Evolutionary conservation across 495 filamentous ascomycete genomes (phyloP).

Genomic region (Polyplosphaeria fusca): DNA sequence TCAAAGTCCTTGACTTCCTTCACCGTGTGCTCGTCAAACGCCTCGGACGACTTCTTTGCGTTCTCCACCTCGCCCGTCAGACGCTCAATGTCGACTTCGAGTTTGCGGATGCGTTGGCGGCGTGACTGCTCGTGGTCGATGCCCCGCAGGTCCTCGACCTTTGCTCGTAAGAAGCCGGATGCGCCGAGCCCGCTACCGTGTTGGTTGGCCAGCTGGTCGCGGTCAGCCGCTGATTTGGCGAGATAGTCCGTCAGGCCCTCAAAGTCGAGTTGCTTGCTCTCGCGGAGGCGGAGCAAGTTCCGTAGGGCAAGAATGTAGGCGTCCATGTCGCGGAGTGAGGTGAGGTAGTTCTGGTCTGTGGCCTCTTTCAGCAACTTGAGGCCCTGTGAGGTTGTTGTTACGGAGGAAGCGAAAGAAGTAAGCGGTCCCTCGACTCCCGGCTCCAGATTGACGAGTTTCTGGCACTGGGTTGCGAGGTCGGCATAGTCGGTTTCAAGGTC

Average conservation of each 20-base stretch:
- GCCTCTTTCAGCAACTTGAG: constrained; percentile 77
- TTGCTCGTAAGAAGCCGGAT: constrained; percentile 85
- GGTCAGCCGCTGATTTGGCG: constrained; percentile 80
- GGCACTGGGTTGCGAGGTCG: constrained; percentile 88
- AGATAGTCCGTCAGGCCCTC: constrained; percentile 95
- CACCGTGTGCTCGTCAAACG: constrained; percentile 91
- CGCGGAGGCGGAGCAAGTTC: constrained; percentile 82
- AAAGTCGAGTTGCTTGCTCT: constrained; percentile 97
- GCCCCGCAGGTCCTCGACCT: constrained; percentile 94
- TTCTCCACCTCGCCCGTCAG: constrained; percentile 83
- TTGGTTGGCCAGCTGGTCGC: constrained; percentile 74
- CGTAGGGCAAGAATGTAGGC: constrained; percentile 83
- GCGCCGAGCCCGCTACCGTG: constrained; percentile 55
- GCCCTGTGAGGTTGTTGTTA: constrained; percentile 75
- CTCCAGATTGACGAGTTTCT: constrained; percentile 86
- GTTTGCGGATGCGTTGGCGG: constrained; percentile 78
- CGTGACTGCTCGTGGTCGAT: constrained; percentile 93
- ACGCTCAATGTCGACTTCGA: constrained; percentile 88
- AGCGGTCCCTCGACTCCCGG: constrained; percentile 78
- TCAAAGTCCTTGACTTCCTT: constrained; percentile 92
- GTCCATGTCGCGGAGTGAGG: constrained; percentile 87
- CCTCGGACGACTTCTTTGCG: constrained; percentile 75
- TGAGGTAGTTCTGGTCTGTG: constrained; percentile 93
- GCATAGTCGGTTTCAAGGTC: constrained; percentile 87
- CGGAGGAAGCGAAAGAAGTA: constrained; percentile 77